These are phyloP conservation scores for Pyrenophora tritici-repentis DNA, from an alignment of 2,329 filamentous ascomycete species.

Conservation along the genomic window DNA sequence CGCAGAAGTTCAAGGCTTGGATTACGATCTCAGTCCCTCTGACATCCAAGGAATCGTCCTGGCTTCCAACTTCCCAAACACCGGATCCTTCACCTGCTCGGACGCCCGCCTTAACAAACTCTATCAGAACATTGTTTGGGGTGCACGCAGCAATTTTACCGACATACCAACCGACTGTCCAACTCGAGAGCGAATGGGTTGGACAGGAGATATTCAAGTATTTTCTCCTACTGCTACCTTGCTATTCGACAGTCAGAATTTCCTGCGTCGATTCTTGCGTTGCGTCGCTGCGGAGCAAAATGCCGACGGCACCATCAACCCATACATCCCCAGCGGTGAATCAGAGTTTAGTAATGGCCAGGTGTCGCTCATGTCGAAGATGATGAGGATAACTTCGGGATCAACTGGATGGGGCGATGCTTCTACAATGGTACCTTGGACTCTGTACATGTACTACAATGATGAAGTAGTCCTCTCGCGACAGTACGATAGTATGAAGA, in stretches of 20 bases:
- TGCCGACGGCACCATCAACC: not conserved
- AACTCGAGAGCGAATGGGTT: not conserved
- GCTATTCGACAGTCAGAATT: not conserved
- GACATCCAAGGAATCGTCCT: not conserved
- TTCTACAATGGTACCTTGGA: not conserved
- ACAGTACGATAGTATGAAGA: not conserved
- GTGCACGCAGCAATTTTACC: not conserved
- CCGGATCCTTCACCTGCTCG: not conserved
- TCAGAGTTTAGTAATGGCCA: not conserved
- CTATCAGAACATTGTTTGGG: not conserved
- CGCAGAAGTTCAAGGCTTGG: not conserved
- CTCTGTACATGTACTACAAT: not conserved
- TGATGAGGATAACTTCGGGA: not conserved
- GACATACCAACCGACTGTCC: not conserved
- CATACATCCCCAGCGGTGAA: not conserved
- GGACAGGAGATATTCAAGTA: not conserved
- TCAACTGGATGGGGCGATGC: not conserved
- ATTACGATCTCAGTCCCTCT: not conserved
- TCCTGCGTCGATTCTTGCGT: not conserved
- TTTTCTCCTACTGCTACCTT: not conserved
- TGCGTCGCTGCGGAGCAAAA: not conserved
- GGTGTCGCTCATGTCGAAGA: not conserved
- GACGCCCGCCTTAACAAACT: not conserved
- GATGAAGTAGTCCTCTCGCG: not conserved
- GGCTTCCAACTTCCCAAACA: not conserved